phyloP scores from a whole-genome alignment of 129 eudicot genomes.

The Centrapalus pauciflorus region DNA sequence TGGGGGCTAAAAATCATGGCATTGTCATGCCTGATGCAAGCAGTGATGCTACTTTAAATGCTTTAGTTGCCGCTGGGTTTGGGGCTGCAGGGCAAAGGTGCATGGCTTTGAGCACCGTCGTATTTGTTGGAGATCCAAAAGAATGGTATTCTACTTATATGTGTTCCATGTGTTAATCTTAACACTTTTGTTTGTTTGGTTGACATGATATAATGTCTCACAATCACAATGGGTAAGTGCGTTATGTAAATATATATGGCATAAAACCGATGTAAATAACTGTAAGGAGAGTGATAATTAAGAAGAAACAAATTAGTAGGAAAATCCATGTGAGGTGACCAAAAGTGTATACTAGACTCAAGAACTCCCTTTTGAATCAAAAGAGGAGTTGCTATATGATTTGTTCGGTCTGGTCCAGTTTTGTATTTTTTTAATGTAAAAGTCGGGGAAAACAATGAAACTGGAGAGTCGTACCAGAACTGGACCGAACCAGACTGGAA shows the following conservation, averaged over 20 bases:
- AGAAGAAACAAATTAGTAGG: not conserved
- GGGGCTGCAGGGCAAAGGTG: constrained; percentile 99
- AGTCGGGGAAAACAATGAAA: too few relatives aligned
- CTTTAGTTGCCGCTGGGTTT: constrained; percentile 93
- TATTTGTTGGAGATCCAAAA: constrained; percentile 87
- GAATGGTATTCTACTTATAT: constrained; percentile 47
- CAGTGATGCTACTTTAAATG: constrained; percentile 75
- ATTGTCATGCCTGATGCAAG: constrained; percentile 93
- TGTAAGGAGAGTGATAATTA: not conserved
- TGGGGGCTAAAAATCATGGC: constrained; percentile 99
- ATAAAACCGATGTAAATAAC: not conserved
- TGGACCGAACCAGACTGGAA: too few relatives aligned
- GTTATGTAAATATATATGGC: not conserved
- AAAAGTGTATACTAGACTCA: too few relatives aligned
- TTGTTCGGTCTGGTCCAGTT: too few relatives aligned
- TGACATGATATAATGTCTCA: not conserved
- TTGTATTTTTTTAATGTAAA: too few relatives aligned
- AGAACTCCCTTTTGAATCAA: too few relatives aligned
- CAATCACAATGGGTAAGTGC: not conserved
- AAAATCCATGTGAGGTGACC: not conserved
- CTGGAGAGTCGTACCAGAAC: too few relatives aligned
- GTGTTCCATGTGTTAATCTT: not conserved
- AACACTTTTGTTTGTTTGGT: not conserved
- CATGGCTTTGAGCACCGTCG: constrained; percentile 97
- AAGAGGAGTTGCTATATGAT: too few relatives aligned